A percentile compares a stretch with the other conserved stretches of the same genome.
Evolutionary conservation across 2,329 filamentous ascomycete genomes (phyloP).

Genomic region (Paramyrothecium roridum): DNA sequence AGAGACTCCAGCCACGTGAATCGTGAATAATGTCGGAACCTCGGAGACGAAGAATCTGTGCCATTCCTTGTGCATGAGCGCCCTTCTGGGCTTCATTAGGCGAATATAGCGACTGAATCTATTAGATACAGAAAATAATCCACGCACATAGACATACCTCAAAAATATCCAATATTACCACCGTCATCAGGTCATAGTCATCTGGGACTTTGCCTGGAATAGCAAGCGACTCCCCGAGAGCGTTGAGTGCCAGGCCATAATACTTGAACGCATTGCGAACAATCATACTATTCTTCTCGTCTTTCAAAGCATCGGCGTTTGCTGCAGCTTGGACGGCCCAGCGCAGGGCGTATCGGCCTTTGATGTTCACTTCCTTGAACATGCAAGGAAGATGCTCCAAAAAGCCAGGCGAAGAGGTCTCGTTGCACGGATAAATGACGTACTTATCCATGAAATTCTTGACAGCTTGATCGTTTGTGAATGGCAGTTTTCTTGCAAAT

Average conservation of each 20-base stretch:
- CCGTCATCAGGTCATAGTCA: constrained; percentile 36
- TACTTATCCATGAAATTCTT: constrained; percentile 33
- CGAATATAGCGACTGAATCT: constrained; percentile 27
- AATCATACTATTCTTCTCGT: no score
- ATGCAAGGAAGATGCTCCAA: constrained; percentile 33
- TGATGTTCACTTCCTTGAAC: constrained; percentile 33
- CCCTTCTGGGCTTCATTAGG: constrained; percentile 15
- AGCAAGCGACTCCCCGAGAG: constrained; percentile 26
- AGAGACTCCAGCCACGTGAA: constrained; percentile 34
- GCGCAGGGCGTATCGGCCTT: constrained; percentile 31
- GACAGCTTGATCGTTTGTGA: constrained; percentile 13
- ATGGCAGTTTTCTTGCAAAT: no score
- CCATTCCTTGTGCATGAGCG: constrained; percentile 38
- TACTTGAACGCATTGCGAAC: constrained; percentile 27
- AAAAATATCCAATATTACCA: constrained; percentile 36
- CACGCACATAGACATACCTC: constrained; percentile 24
- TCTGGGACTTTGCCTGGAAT: constrained; percentile 27
- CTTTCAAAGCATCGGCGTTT: constrained; percentile 27
- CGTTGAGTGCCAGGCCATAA: constrained; percentile 29
- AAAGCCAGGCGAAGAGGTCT: constrained; percentile 32
- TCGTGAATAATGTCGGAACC: constrained; percentile 29
- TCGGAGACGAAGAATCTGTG: constrained; percentile 32
- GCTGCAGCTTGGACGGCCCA: constrained; percentile 34
- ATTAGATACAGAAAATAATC: background rate
- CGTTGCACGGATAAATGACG: constrained; percentile 31